Percentiles rank a stretch among this genome's conserved stretches.
phyloP scores from a whole-genome alignment of 2,329 filamentous ascomycete genomes.

The Zasmidium cellare region DNA sequence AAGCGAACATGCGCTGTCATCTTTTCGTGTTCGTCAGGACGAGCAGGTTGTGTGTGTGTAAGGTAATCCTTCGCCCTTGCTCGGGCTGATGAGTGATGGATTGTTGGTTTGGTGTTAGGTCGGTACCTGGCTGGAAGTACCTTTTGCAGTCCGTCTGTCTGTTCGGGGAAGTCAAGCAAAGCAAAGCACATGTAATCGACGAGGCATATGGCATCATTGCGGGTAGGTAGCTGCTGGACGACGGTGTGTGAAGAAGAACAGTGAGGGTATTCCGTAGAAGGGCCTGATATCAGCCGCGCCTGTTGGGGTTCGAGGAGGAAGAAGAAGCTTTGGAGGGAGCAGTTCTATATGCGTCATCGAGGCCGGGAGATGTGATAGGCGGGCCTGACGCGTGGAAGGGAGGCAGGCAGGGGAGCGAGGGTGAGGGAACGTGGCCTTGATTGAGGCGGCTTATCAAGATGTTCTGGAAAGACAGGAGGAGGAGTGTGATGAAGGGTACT shows the following conservation, averaged over 20 bases:
- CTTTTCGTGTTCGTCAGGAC: background rate
- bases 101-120: background rate
- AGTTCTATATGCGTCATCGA: background rate
- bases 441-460: background rate
- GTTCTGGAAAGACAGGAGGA: background rate
- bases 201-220: background rate
- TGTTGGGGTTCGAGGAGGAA: too few species aligned
- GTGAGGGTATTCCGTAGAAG: background rate
- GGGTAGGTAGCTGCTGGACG: background rate
- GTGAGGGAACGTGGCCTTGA: background rate
- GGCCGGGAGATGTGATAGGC: background rate
- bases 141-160: too few species aligned
- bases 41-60: background rate
- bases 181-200: too few species aligned
- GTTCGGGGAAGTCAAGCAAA: too few species aligned
- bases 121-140: background rate
- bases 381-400: background rate
- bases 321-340: background rate
- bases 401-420: too few species aligned
- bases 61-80: background rate
- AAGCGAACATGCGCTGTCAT: background rate
- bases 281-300: slow-evolving; percentile 2
- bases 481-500: background rate
- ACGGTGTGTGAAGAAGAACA: background rate
- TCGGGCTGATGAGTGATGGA: background rate